Conservation (phyloP, 2,329 filamentous ascomycete species). For the Tolypocladium pustulatum region DNA sequence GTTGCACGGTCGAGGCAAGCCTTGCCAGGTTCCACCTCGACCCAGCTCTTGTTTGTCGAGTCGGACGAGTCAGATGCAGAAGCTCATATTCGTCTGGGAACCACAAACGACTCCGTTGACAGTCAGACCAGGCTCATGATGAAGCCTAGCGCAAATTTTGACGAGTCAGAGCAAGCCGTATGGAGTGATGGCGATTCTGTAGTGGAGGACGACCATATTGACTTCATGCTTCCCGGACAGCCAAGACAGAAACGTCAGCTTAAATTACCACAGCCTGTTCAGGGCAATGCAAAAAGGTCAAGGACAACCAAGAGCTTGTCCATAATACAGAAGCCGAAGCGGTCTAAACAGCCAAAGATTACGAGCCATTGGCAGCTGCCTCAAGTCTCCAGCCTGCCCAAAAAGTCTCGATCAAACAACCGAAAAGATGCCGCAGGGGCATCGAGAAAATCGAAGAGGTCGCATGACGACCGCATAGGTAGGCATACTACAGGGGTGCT, state of each 20-base stretch:
- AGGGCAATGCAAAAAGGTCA: constrained; percentile 13
- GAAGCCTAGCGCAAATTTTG: constrained; percentile 3
- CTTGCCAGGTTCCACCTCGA: constrained; percentile 14
- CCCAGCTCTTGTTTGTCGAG: constrained; percentile 33
- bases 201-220: constrained; percentile 41
- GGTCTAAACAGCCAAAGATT: constrained; percentile 19
- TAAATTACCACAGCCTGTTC: constrained; percentile 14
- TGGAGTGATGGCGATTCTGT: constrained; percentile 23
- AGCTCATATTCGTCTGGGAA: constrained; percentile 9
- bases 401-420: not conserved
- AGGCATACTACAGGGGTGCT: not conserved
- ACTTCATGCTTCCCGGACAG: constrained; percentile 35
- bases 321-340: constrained; percentile 10
- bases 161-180: constrained; percentile 2
- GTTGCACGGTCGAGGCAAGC: constrained; percentile 35
- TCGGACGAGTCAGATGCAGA: constrained; percentile 34
- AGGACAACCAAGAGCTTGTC: constrained; percentile 9
- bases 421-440: not conserved
- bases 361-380: constrained; percentile 15
- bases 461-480: constrained; percentile 1
- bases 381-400: not conserved
- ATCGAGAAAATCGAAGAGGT: constrained; percentile 7
- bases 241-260: constrained; percentile 30
- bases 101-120: constrained; percentile 13
- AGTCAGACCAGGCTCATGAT: constrained; percentile 15